phyloP scores from a whole-genome alignment of 2,329 filamentous ascomycete species.

The Fusarium proliferatum region DNA sequence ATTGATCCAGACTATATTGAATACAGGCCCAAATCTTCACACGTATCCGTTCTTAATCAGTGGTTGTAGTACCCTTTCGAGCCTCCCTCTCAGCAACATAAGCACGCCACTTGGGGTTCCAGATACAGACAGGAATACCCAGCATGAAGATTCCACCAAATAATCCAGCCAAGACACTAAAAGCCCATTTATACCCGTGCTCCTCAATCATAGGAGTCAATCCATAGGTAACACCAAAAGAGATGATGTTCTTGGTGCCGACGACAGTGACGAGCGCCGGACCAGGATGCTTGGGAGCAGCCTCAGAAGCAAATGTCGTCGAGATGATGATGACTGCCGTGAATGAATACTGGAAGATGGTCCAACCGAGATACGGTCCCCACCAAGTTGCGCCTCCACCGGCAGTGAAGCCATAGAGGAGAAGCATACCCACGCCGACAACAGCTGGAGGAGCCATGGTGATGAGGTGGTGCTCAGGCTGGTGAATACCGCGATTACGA shows the following conservation, averaged over 20 bases:
- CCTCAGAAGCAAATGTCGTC: conserved; percentile 14
- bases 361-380: conserved; percentile 15
- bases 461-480: conserved; percentile 31
- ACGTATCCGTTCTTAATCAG: background rate
- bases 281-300: conserved; percentile 12
- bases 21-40: rapidly evolving
- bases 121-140: conserved; percentile 28
- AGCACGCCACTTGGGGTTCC: conserved; percentile 27
- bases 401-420: conserved; percentile 18
- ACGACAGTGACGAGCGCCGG: conserved; percentile 15
- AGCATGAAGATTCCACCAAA: conserved; percentile 29
- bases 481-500: conserved; percentile 25
- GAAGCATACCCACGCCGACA: conserved; percentile 23
- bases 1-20: rapidly evolving
- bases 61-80: background rate
- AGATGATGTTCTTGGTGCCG: conserved; percentile 17
- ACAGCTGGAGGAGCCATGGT: conserved; percentile 26
- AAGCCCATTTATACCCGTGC: conserved; percentile 8
- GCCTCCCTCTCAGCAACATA: conserved; percentile 19
- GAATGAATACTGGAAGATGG: conserved; percentile 18
- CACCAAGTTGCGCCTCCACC: conserved; percentile 8
- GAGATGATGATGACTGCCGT: conserved; percentile 10
- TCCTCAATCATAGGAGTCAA: conserved; percentile 12
- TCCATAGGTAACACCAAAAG: conserved; percentile 5
- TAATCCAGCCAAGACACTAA: conserved; percentile 6